phyloP scores from a whole-genome alignment of 208 protist species.

The Phytomonas sp. region DNA sequence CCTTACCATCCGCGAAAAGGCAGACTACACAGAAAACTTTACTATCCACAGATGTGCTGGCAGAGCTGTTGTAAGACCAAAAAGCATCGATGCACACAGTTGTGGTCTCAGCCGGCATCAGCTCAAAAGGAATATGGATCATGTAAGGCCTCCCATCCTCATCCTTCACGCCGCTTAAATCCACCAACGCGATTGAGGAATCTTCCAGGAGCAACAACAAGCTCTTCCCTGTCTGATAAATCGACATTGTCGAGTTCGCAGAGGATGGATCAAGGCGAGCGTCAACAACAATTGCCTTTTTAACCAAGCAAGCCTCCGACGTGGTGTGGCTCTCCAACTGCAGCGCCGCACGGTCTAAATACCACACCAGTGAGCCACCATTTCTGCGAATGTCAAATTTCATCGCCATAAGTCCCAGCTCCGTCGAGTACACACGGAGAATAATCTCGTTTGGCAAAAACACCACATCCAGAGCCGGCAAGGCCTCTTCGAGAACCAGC shows the following conservation, averaged over 20 bases:
- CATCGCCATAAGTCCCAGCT: conserved; percentile 46
- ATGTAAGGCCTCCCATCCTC: conserved; percentile 36
- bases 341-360: conserved; percentile 38
- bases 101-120: conserved; percentile 57
- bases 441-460: conserved; percentile 60
- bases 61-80: conserved; percentile 29
- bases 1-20: conserved; percentile 47
- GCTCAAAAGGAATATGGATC: conserved; percentile 36
- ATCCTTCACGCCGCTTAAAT: conserved; percentile 40
- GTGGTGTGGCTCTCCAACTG: conserved; percentile 27
- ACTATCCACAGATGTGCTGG: conserved; percentile 12
- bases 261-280: conserved; percentile 37
- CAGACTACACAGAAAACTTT: conserved; percentile 41
- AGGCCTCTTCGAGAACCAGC: conserved; percentile 47
- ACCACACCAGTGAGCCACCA: conserved; percentile 30
- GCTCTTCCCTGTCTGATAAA: conserved; percentile 56
- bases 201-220: conserved; percentile 65
- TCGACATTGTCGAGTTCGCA: conserved; percentile 22
- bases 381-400: conserved; percentile 55
- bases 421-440: conserved; percentile 49
- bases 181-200: conserved; percentile 51
- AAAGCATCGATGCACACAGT: conserved; percentile 50
- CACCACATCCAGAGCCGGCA: conserved; percentile 36
- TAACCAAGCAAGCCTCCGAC: conserved; percentile 25
- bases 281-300: conserved; percentile 50